phyloP scores from a whole-genome alignment of 495 filamentous ascomycete species.

The Evernia prunastri region DNA sequence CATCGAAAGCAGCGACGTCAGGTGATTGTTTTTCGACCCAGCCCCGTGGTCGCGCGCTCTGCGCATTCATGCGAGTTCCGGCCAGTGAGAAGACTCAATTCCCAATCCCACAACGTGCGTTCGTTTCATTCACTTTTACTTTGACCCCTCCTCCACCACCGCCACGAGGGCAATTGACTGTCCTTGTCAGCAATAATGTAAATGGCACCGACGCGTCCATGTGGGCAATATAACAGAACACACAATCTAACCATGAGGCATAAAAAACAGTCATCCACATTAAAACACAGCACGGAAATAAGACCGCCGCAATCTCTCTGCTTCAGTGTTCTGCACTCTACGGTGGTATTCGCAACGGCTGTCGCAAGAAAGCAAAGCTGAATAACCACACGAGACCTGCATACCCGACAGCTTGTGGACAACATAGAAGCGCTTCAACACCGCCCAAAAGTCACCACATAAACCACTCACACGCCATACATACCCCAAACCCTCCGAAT shows the following conservation, averaged over 20 bases:
- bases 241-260: slow-evolving; percentile 20
- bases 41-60: slow-evolving; percentile 14
- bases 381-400: slow-evolving; percentile 12
- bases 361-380: slow-evolving; percentile 27
- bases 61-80: slow-evolving; percentile 11
- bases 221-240: no score
- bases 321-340: neutral
- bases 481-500: slow-evolving; percentile 8
- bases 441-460: slow-evolving; percentile 21
- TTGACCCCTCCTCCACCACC: slow-evolving; percentile 7
- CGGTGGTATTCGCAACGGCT: slow-evolving; percentile 20
- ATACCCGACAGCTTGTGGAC: slow-evolving; percentile 26
- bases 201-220: slow-evolving; percentile 16
- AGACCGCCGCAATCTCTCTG: slow-evolving; percentile 9
- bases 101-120: slow-evolving; percentile 7
- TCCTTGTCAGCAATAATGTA: neutral
- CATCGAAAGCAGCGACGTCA: slow-evolving; percentile 21
- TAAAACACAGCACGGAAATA: neutral
- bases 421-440: slow-evolving; percentile 25
- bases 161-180: neutral
- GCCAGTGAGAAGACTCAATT: slow-evolving; percentile 21
- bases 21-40: slow-evolving; percentile 17
- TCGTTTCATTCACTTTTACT: slow-evolving; percentile 7
- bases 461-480: slow-evolving; percentile 26
- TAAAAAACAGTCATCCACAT: slow-evolving; percentile 13